Percentiles rank a stretch among this genome's conserved stretches.
phyloP scores from a whole-genome alignment of 75 land plant species.

The Cryptomeria japonica region DNA sequence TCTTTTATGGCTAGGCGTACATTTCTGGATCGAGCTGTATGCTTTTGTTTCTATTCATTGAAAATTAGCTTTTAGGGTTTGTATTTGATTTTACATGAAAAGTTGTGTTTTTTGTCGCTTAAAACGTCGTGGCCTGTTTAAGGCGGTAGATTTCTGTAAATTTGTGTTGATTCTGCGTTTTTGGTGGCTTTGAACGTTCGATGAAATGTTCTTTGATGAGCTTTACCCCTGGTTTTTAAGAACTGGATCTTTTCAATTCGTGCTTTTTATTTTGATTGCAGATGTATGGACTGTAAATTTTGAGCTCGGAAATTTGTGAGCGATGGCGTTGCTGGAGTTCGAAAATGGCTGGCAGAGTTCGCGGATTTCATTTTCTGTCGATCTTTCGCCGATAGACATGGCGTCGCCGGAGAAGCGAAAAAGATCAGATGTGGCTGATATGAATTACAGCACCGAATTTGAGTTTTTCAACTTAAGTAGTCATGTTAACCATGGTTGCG shows the following conservation, averaged over 20 bases:
- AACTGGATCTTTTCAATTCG: background rate
- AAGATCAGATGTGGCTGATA: background rate
- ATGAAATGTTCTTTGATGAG: background rate
- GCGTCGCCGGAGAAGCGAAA: background rate
- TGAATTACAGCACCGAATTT: background rate
- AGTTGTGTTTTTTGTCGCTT: no score
- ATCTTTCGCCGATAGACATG: background rate
- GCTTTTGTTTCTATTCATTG: no score
- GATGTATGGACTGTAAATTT: background rate
- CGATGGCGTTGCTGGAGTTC: background rate
- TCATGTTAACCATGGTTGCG: no score
- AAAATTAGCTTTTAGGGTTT: no score
- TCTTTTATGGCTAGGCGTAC: no score
- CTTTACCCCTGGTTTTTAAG: background rate
- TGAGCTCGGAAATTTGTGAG: background rate
- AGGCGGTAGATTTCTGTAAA: no score
- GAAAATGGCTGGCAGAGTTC: conserved; percentile 4
- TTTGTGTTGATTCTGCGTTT: no score
- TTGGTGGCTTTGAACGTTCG: background rate
- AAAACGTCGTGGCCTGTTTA: no score
- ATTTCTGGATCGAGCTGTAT: no score
- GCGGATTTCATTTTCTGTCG: background rate
- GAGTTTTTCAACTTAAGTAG: background rate
- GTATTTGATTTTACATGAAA: no score
- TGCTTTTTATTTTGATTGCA: background rate